A percentile compares a stretch with the other conserved stretches of the same genome.
Evolutionary conservation across 495 filamentous ascomycete genomes (phyloP).

Genomic region (Choiromyces venosus): DNA sequence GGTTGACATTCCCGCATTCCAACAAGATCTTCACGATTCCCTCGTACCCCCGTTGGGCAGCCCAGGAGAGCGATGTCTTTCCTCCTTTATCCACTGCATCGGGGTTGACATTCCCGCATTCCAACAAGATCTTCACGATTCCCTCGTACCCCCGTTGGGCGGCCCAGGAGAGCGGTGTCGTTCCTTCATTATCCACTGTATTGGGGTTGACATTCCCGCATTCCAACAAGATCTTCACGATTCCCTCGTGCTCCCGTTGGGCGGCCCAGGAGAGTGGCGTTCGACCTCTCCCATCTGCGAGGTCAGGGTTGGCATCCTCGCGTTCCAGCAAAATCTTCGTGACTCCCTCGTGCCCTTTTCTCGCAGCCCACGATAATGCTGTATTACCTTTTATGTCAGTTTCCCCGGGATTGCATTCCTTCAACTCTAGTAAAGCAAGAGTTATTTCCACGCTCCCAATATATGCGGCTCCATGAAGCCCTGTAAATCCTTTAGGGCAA

Average conservation of each 20-base stretch:
- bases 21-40: slow-evolving; percentile 30
- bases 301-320: slow-evolving; percentile 14
- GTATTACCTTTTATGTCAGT: slow-evolving; percentile 22
- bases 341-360: slow-evolving; percentile 42
- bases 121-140: slow-evolving; percentile 18
- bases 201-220: slow-evolving; percentile 17
- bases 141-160: slow-evolving; percentile 12
- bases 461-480: no score
- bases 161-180: neutral
- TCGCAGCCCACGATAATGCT: slow-evolving; percentile 45
- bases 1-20: slow-evolving; percentile 39
- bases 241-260: slow-evolving; percentile 21
- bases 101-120: slow-evolving; percentile 14
- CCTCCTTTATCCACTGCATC: slow-evolving; percentile 14
- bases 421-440: no score
- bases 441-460: no score
- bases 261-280: slow-evolving; percentile 39
- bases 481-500: no score
- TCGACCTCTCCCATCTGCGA: slow-evolving; percentile 26
- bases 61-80: slow-evolving; percentile 14
- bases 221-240: slow-evolving; percentile 32
- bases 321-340: slow-evolving; percentile 33
- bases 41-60: slow-evolving; percentile 25
- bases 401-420: no score
- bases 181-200: neutral